A percentile compares a stretch with the other conserved stretches of the same genome.
These are phyloP conservation scores for Lachnellula hyalina DNA, from an alignment of 2,329 filamentous ascomycete species.

Conservation along the genomic window DNA sequence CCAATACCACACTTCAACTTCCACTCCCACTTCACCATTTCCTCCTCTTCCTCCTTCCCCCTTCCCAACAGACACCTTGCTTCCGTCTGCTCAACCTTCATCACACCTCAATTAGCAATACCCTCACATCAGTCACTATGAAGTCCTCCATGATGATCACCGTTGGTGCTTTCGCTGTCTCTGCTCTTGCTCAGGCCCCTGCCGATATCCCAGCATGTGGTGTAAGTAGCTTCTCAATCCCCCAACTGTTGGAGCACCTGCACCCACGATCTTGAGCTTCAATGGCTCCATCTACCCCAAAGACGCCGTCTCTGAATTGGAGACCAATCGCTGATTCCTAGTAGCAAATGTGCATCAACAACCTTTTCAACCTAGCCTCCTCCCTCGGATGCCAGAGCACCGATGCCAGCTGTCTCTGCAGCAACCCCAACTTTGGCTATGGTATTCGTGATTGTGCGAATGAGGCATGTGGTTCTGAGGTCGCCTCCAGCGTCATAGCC, in stretches of 20 bases:
- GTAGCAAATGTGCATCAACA: constrained; percentile 37
- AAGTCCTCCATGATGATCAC: constrained; percentile 25
- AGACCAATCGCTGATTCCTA: constrained; percentile 15
- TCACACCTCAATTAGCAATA: neutral
- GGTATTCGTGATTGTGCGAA: constrained; percentile 44
- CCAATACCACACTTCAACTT: neutral
- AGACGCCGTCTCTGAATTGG: neutral
- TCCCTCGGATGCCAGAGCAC: constrained; percentile 35
- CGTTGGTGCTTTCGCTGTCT: constrained; percentile 23
- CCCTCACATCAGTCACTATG: constrained; percentile 23
- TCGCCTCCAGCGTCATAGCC: constrained; percentile 25
- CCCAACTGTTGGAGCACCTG: neutral
- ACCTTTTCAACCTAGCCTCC: constrained; percentile 39
- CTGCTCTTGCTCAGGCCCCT: constrained; percentile 23
- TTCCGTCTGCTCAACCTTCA: neutral
- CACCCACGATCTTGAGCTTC: neutral
- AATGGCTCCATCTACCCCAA: neutral
- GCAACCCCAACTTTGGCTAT: constrained; percentile 38
- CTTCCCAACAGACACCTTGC: neutral
- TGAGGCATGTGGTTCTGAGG: constrained; percentile 34
- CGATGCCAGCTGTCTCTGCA: constrained; percentile 40
- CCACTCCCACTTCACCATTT: too few species aligned
- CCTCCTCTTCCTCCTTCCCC: too few species aligned
- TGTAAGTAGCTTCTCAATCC: constrained; percentile 24
- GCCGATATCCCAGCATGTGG: constrained; percentile 27